These are phyloP conservation scores for Morella rubra DNA, from an alignment of 306 rosid species.

Conservation along the genomic window DNA sequence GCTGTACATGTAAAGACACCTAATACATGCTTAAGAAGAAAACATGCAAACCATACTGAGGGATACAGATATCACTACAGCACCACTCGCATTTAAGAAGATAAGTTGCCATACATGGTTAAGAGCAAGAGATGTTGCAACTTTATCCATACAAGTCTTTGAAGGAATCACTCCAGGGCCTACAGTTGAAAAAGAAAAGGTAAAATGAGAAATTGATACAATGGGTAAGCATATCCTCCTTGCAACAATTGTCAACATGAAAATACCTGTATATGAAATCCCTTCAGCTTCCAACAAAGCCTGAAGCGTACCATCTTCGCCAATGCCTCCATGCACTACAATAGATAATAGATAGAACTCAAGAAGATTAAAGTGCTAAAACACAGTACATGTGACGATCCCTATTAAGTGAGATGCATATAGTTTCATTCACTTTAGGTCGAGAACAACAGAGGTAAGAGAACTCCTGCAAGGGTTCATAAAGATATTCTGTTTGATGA, in stretches of 20 bases:
- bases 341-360: constrained; percentile 28
- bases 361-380: constrained; percentile 4
- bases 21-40: constrained; percentile 12
- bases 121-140: constrained; percentile 78
- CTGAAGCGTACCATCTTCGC: constrained; percentile 96
- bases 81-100: not conserved
- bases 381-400: not conserved
- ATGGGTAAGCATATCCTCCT: constrained; percentile 6
- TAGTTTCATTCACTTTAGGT: not conserved
- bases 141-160: constrained; percentile 89
- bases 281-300: constrained; percentile 80
- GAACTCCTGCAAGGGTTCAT: constrained; percentile 1
- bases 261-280: constrained; percentile 82
- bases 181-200: constrained; percentile 33
- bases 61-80: not conserved
- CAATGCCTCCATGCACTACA: constrained; percentile 98
- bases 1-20: constrained; percentile 47
- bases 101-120: constrained; percentile 56
- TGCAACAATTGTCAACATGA: constrained; percentile 13
- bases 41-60: constrained; percentile 14
- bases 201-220: constrained; percentile 19
- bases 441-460: constrained; percentile 1
- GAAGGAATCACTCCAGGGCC: constrained; percentile 90
- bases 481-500: constrained; percentile 11
- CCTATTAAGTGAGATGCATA: not conserved